Percentiles rank a stretch among this genome's conserved stretches.
These are phyloP conservation scores for Escallonia herrerae DNA, from an alignment of 129 eudicot species.

Conservation along the genomic window DNA sequence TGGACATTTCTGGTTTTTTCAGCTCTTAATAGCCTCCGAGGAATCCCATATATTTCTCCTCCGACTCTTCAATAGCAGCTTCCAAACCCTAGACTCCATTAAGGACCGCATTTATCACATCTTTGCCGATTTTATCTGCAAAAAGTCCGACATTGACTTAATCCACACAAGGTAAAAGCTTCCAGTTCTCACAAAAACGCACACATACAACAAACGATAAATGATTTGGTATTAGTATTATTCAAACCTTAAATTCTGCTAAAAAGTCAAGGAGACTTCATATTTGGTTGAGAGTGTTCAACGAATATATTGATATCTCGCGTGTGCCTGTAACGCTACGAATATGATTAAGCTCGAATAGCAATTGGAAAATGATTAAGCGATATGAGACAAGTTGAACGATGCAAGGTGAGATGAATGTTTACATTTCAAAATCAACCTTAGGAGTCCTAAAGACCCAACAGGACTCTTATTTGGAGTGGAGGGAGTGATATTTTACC, in stretches of 20 bases:
- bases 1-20: not conserved
- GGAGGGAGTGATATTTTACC: too few species aligned
- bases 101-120: constrained; percentile 27
- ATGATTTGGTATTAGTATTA: too few species aligned
- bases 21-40: constrained; percentile 33
- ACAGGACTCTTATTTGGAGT: too few species aligned
- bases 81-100: constrained; percentile 31
- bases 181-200: not conserved
- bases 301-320: not conserved
- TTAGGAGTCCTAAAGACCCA: too few species aligned
- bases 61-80: constrained; percentile 32
- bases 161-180: constrained; percentile 33
- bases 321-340: not conserved
- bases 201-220: too few species aligned
- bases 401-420: not conserved
- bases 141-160: constrained; percentile 16
- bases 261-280: too few species aligned
- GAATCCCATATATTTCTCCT: constrained; percentile 33
- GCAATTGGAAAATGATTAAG: not conserved
- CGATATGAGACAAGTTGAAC: not conserved
- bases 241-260: too few species aligned
- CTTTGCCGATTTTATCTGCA: constrained; percentile 8
- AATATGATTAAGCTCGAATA: not conserved
- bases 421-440: too few species aligned
- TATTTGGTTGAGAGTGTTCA: not conserved